Percentiles rank a stretch among this genome's conserved stretches.
Conservation (phyloP, 1,284 basidiomycete species). For the Ceratobasidium sp. region DNA sequence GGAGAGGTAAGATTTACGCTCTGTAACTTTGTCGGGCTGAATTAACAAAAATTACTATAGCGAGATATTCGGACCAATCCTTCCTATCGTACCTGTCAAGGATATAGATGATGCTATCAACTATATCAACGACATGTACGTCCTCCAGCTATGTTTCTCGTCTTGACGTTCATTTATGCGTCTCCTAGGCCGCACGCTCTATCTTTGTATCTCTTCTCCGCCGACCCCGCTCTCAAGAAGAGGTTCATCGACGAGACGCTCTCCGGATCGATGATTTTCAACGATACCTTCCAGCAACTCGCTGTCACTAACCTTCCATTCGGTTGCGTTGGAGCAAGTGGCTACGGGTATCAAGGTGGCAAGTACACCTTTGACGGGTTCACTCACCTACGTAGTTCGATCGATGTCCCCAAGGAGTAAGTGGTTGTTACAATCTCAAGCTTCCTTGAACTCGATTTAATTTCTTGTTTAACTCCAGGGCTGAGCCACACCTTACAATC, state of each 20-base stretch:
- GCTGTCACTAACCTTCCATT: slow-evolving; percentile 49
- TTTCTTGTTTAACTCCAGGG: background rate
- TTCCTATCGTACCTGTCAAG: slow-evolving; percentile 47
- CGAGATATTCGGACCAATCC: slow-evolving; percentile 48
- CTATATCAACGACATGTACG: slow-evolving; percentile 46
- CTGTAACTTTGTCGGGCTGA: background rate
- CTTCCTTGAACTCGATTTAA: background rate
- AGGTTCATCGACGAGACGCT: slow-evolving; percentile 46
- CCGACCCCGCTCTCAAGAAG: slow-evolving; percentile 44
- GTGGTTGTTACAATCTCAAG: background rate
- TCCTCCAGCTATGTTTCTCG: background rate
- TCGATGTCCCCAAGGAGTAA: slow-evolving; percentile 47
- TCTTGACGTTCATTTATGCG: background rate
- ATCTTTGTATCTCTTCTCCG: slow-evolving; percentile 47
- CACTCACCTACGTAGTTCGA: slow-evolving; percentile 41
- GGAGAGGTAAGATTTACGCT: slow-evolving; percentile 23
- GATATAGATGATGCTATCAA: slow-evolving; percentile 48
- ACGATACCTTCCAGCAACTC: slow-evolving; percentile 48
- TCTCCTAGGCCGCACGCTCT: slow-evolving; percentile 43
- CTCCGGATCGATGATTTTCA: slow-evolving; percentile 48
- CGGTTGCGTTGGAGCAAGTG: slow-evolving; percentile 48
- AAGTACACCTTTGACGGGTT: slow-evolving; percentile 46
- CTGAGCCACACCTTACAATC: slow-evolving; percentile 41
- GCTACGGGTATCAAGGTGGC: slow-evolving; percentile 48
- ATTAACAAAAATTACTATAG: slow-evolving; percentile 16